Base-by-base conservation (phyloP, 768 basidiomycete genomes). In the Ephemerocybe angulata region DNA sequence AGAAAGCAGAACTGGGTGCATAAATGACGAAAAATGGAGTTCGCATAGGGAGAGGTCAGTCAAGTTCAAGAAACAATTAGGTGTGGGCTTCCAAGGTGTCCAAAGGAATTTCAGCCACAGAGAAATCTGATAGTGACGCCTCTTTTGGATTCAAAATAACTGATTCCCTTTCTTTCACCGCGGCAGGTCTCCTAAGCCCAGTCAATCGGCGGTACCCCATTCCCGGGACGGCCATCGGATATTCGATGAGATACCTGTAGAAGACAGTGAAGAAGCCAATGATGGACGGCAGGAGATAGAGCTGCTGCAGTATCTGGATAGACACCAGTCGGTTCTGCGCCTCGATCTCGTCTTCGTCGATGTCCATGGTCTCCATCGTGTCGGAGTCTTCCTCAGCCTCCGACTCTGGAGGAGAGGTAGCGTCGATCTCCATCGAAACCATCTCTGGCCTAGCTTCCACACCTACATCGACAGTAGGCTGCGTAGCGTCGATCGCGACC, bases 241-340 rank as follows among this genome's bases (percentile, higher is more conserved):
- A 78, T 38, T 69, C 65, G 53, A 82, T 68, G 60, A 80, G 73
- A 49, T 80, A 56, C 43, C 72, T 76, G 61, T 74, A 82, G 54
- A 79, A 70, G 54, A 82, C 64, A 31, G 79, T 73, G 52, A 85
- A 59, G 21, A 86, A 59, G 48, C 69, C 65, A 56, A 75, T 56
- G 35, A 80, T 61, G 46, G 75, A 73, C 17, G 76, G 69, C 12
- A 78, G 38, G 31, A 74, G 61, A 67, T 72, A 65, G 53, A 72
- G 49, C 21, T 56, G 55, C 25, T 47, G 55, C 15, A 56, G 30
- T n/a, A 56, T n/a, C 7, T 43, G 27, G 40, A 35, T 43, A 12
- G 37, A 27, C 27, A 51, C 21, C 24, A 51, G 27, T 11, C 28
- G 31, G 22, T 28, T 33, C 29, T 17, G 30, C 27, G 21, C n/a